These are phyloP conservation scores for Phaeosphaeria sp. DNA, from an alignment of 2,329 filamentous ascomycete species.

Conservation along the genomic window DNA sequence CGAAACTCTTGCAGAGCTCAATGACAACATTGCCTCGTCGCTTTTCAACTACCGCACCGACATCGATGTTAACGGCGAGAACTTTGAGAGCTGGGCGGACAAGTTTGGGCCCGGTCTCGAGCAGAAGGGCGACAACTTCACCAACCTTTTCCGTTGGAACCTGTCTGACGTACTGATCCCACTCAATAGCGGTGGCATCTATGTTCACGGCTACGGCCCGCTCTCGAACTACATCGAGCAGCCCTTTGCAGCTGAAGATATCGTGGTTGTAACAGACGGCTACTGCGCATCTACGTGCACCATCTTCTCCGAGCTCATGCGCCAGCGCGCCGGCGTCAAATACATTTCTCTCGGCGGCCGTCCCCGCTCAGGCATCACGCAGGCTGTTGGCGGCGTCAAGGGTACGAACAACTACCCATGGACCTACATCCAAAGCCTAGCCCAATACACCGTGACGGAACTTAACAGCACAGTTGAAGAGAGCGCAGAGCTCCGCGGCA, in stretches of 20 bases:
- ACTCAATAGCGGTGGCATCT: constrained; percentile 42
- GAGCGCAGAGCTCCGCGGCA: constrained; percentile 35
- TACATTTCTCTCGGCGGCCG: constrained; percentile 68
- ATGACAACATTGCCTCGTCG: constrained; percentile 47
- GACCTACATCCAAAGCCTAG: constrained; percentile 39
- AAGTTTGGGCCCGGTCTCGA: constrained; percentile 53
- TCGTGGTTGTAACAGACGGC: constrained; percentile 62
- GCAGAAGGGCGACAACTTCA: constrained; percentile 61
- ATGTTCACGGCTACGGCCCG: constrained; percentile 43
- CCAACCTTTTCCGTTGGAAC: constrained; percentile 62
- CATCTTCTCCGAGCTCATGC: constrained; percentile 64
- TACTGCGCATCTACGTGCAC: constrained; percentile 67
- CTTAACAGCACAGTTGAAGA: constrained; percentile 33
- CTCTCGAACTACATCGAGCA: constrained; percentile 53
- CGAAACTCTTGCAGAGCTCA: constrained; percentile 44
- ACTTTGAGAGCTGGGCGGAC: constrained; percentile 55
- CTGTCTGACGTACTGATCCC: constrained; percentile 49
- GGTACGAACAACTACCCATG: constrained; percentile 55
- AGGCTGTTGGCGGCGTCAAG: constrained; percentile 68
- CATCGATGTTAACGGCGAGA: constrained; percentile 56
- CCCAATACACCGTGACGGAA: constrained; percentile 29
- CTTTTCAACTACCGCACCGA: constrained; percentile 58
- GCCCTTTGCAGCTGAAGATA: constrained; percentile 65
- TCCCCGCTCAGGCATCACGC: constrained; percentile 60
- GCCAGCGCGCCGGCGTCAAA: constrained; percentile 59